Percentiles rank a stretch among this genome's conserved stretches.
Evolutionary conservation across 2,329 filamentous ascomycete species (phyloP).

Genomic region (Bipolaris cookei): DNA sequence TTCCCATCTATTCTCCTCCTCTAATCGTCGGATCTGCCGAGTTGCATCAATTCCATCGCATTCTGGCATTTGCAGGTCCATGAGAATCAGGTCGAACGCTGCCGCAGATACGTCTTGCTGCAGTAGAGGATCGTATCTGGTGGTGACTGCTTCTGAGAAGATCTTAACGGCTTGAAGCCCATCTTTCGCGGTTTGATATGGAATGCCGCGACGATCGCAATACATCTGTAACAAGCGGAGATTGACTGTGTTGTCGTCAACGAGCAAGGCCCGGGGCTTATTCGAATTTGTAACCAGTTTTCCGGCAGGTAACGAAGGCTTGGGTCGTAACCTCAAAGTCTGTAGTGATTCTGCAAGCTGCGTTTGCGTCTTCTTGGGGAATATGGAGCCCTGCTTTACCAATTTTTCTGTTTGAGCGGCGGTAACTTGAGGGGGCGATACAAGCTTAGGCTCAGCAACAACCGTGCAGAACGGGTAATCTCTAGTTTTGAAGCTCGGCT

Average conservation of each 20-base stretch:
- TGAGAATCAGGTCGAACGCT: slow-evolving; percentile 47
- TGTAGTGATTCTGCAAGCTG: slow-evolving; percentile 21
- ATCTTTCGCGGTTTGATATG: slow-evolving; percentile 49
- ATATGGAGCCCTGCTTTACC: slow-evolving; percentile 11
- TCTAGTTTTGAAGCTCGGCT: neutral
- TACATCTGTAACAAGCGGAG: slow-evolving; percentile 57
- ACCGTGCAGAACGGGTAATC: neutral
- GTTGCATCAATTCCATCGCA: slow-evolving; percentile 49
- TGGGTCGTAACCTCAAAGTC: slow-evolving; percentile 12
- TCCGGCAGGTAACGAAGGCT: neutral
- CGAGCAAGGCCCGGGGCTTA: slow-evolving; percentile 47
- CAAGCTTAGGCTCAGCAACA: slow-evolving; percentile 2
- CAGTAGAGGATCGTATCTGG: slow-evolving; percentile 12
- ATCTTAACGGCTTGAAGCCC: slow-evolving; percentile 51
- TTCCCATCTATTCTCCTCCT: slow-evolving; percentile 31
- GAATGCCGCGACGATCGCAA: slow-evolving; percentile 50
- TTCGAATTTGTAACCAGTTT: neutral
- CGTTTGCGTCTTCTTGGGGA: slow-evolving; percentile 11
- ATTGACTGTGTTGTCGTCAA: slow-evolving; percentile 57
- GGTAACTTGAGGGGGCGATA: neutral
- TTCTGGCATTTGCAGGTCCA: slow-evolving; percentile 53
- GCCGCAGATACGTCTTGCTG: slow-evolving; percentile 3
- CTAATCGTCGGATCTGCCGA: slow-evolving; percentile 42
- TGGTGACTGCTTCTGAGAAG: slow-evolving; percentile 27
- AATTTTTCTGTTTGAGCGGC: neutral